phyloP scores from a whole-genome alignment of 202 grass and related monocot genomes.

The Hordeum pubiflorum region DNA sequence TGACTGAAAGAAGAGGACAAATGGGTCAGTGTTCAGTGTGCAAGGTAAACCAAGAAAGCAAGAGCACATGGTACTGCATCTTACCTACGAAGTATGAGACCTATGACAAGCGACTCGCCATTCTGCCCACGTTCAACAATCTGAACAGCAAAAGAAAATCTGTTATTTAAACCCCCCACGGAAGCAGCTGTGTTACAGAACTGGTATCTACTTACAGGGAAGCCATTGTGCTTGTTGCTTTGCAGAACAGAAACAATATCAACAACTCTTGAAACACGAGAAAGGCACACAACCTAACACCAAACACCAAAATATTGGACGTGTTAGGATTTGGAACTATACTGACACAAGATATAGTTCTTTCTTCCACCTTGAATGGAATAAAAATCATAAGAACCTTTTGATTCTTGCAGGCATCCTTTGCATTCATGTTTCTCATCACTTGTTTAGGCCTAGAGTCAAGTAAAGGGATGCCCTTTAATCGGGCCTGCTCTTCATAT shows the following conservation, averaged over 20 bases:
- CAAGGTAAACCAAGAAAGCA: constrained; percentile 17
- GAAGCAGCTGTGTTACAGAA: constrained; percentile 9
- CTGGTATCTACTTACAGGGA: constrained; percentile 56
- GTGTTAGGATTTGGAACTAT: constrained; percentile 32
- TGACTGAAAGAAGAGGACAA: constrained; percentile 52
- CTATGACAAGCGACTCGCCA: constrained; percentile 81
- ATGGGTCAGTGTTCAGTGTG: constrained; percentile 14
- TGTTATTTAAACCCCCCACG: not conserved
- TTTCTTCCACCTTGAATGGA: constrained; percentile 9
- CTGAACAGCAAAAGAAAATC: constrained; percentile 23
- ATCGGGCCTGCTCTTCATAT: constrained; percentile 83
- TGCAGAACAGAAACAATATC: constrained; percentile 71
- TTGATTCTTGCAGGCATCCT: constrained; percentile 81
- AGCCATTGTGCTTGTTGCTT: constrained; percentile 90
- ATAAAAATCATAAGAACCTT: constrained; percentile 44
- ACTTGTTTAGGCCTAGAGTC: constrained; percentile 87
- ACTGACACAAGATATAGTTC: constrained; percentile 18
- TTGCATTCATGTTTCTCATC: constrained; percentile 89
- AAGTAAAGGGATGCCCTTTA: constrained; percentile 90
- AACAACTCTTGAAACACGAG: constrained; percentile 67
- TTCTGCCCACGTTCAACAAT: constrained; percentile 84
- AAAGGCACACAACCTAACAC: constrained; percentile 68
- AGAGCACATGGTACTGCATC: not conserved
- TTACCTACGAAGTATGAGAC: constrained; percentile 96
- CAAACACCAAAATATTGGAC: constrained; percentile 10